Evolutionary conservation across 208 protist genomes (phyloP).

Genomic region (Leishmania lainsoni): DNA sequence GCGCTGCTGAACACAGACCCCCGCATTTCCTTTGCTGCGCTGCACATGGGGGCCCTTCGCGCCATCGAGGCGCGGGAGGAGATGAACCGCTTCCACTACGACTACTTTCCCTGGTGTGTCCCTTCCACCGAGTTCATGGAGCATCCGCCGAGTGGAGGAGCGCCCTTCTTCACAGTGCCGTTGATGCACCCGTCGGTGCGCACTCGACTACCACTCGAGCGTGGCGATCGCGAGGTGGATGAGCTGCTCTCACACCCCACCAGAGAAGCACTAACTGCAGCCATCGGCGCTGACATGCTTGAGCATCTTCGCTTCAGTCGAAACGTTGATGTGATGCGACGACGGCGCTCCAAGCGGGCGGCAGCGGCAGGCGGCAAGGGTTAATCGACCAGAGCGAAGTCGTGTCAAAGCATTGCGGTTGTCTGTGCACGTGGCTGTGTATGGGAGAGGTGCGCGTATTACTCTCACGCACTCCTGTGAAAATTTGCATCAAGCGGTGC

Average conservation of each 20-base stretch:
- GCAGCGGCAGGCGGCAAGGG: neutral
- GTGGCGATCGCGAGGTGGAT: conserved; percentile 14
- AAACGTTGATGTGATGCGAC: neutral
- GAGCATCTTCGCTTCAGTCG: conserved; percentile 24
- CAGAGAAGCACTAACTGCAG: conserved; percentile 7
- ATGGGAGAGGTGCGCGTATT: neutral
- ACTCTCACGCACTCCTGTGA: neutral
- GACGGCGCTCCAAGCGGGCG: conserved; percentile 10
- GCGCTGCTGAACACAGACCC: conserved; percentile 75
- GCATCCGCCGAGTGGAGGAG: neutral
- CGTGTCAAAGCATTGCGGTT: neutral
- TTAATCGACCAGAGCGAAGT: neutral
- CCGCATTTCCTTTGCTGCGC: conserved; percentile 62
- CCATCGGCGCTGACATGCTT: conserved; percentile 24
- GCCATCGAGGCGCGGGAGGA: conserved; percentile 38
- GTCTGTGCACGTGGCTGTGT: neutral
- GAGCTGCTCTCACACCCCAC: conserved; percentile 8
- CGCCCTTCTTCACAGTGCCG: conserved; percentile 14
- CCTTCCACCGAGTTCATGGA: conserved; percentile 10
- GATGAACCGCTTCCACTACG: conserved; percentile 7
- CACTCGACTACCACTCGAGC: conserved; percentile 18
- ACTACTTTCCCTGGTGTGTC: conserved; percentile 20
- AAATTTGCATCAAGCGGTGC: neutral
- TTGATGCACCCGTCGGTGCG: conserved; percentile 26
- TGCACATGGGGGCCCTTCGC: conserved; percentile 60